phyloP scores from a whole-genome alignment of 1,139 yeast species.

The Pichia sp. region DNA sequence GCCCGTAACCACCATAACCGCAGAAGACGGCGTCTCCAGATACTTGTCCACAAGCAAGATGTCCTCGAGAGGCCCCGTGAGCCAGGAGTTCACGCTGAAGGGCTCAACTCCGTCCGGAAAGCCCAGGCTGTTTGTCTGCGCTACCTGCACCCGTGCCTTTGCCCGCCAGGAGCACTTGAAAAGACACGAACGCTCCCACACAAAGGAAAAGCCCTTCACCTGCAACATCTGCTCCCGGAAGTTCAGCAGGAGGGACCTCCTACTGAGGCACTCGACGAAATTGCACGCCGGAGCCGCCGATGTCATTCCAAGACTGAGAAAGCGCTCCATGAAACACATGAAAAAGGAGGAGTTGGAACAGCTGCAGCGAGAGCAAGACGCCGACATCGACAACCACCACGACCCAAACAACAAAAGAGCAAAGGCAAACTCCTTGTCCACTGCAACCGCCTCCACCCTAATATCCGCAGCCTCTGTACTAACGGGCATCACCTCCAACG shows the following conservation, averaged over 20 bases:
- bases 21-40: constrained; percentile 3
- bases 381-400: background rate
- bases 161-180: constrained; percentile 74
- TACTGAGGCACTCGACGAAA: constrained; percentile 72
- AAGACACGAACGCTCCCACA: constrained; percentile 73
- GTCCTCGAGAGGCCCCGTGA: constrained; percentile 25
- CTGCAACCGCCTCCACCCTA: background rate
- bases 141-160: constrained; percentile 70
- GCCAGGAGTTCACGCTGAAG: constrained; percentile 29
- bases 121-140: constrained; percentile 69
- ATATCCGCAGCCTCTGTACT: background rate
- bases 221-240: constrained; percentile 75
- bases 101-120: constrained; percentile 72
- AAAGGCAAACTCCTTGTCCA: background rate
- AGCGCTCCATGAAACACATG: constrained; percentile 21
- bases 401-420: background rate
- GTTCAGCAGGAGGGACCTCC: constrained; percentile 67
- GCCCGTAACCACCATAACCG: background rate
- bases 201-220: constrained; percentile 78
- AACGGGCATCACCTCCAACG: background rate
- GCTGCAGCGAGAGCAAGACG: constrained; percentile 1
- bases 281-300: constrained; percentile 59
- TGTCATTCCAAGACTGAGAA: constrained; percentile 32
- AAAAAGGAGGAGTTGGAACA: constrained; percentile 9
- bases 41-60: constrained; percentile 17